phyloP scores from a whole-genome alignment of 805 yeast genomes.

The Nakazawaea holstii region DNA sequence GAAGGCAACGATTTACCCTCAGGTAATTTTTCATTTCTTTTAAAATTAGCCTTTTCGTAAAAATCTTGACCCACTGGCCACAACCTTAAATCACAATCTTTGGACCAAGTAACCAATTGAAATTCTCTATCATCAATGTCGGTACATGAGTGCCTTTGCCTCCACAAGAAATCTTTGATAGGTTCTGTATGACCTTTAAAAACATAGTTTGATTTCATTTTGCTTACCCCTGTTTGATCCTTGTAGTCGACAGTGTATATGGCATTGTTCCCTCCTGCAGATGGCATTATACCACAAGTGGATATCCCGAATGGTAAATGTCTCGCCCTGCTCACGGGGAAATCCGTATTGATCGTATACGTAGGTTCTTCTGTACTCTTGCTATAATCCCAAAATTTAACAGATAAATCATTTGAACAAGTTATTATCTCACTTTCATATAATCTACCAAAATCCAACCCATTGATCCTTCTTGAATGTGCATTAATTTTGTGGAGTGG shows the following conservation, averaged over 20 bases:
- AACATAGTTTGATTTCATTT: constrained; percentile 46
- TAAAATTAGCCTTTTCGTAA: constrained; percentile 41
- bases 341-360: constrained; percentile 61
- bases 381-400: constrained; percentile 75
- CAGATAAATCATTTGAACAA: constrained; percentile 80
- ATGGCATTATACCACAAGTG: constrained; percentile 86
- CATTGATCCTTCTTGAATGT: constrained; percentile 83
- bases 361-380: constrained; percentile 38
- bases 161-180: constrained; percentile 85
- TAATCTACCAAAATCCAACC: constrained; percentile 73
- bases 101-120: constrained; percentile 92
- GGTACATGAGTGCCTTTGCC: constrained; percentile 50
- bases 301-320: constrained; percentile 80
- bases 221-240: constrained; percentile 27
- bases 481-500: constrained; percentile 70
- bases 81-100: constrained; percentile 75
- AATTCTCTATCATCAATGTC: constrained; percentile 68
- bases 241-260: constrained; percentile 50
- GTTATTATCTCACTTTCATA: constrained; percentile 60
- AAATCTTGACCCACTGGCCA: constrained; percentile 63
- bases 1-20: constrained; percentile 30
- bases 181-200: constrained; percentile 84
- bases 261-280: constrained; percentile 75
- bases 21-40: constrained; percentile 29
- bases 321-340: constrained; percentile 87